Evolutionary conservation across 208 protist species (phyloP).

Genomic region (Crithidia expoeki): DNA sequence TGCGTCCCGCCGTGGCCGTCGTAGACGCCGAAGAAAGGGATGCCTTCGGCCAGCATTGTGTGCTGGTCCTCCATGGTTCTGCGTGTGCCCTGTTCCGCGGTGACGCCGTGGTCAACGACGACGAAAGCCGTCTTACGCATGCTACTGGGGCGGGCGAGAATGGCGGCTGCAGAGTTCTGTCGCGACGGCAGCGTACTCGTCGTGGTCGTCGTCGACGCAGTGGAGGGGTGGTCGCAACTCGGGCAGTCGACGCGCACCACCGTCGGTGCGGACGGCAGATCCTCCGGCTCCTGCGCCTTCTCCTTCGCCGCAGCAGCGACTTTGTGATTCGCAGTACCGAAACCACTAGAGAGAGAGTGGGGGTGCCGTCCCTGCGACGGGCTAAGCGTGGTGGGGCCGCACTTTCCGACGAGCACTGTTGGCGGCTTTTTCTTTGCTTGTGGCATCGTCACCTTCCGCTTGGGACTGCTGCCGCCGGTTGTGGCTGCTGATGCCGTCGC

Average conservation of each 20-base stretch:
- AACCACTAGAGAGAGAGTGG: constrained; percentile 14
- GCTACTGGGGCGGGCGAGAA: constrained; percentile 34
- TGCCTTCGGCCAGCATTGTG: constrained; percentile 76
- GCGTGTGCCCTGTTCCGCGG: constrained; percentile 80
- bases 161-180: constrained; percentile 20
- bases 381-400: constrained; percentile 25
- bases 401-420: constrained; percentile 26
- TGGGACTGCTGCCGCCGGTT: not conserved
- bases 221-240: constrained; percentile 1
- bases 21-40: constrained; percentile 90
- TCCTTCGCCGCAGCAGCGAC: not conserved
- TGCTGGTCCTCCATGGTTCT: constrained; percentile 92
- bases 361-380: constrained; percentile 14
- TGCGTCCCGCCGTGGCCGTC: constrained; percentile 89
- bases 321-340: not conserved
- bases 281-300: not conserved
- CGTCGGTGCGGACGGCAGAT: not conserved
- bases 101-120: constrained; percentile 80
- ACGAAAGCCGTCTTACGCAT: constrained; percentile 50
- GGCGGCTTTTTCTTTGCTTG: constrained; percentile 33
- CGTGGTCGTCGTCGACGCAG: constrained; percentile 11
- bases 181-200: constrained; percentile 13
- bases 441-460: constrained; percentile 20
- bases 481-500: not conserved
- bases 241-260: constrained; percentile 12